These are phyloP conservation scores for Trichoderma brevicompactum DNA, from an alignment of 2,329 filamentous ascomycete genomes.

Conservation along the genomic window DNA sequence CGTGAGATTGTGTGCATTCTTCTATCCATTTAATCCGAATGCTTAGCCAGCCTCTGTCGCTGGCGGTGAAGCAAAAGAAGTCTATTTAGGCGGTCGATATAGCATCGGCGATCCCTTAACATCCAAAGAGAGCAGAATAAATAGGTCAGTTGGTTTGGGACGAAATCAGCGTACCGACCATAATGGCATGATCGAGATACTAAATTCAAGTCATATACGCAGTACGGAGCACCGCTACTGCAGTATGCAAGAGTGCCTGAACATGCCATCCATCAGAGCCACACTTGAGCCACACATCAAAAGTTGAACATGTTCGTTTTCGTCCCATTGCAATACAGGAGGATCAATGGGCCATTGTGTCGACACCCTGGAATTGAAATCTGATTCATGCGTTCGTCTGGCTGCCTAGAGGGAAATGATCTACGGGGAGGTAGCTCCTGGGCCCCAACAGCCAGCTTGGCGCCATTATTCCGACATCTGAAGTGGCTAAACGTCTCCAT, in stretches of 20 bases:
- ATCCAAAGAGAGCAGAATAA: not conserved
- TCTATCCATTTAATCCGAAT: not conserved
- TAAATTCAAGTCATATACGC: not conserved
- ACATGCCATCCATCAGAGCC: constrained; percentile 3
- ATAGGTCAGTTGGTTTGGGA: constrained; percentile 5
- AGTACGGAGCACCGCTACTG: not conserved
- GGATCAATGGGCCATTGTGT: not conserved
- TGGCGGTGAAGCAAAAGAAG: not conserved
- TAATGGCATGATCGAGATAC: constrained; percentile 14
- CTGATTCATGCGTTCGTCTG: not conserved
- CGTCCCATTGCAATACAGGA: not conserved
- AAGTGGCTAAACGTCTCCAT: not conserved
- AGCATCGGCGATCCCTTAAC: not conserved
- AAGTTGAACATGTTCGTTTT: not conserved
- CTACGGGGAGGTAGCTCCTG: not conserved
- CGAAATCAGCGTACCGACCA: constrained; percentile 12
- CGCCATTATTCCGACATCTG: too few relatives aligned
- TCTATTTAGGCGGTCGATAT: not conserved
- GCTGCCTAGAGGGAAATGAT: not conserved
- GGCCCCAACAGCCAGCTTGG: not conserved
- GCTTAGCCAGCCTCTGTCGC: not conserved
- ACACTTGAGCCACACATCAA: not conserved
- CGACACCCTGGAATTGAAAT: not conserved
- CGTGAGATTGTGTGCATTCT: not conserved
- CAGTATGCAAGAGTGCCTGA: constrained; percentile 17